phyloP scores from a whole-genome alignment of 2,329 filamentous ascomycete species.

The Magnaporthales sp. region DNA sequence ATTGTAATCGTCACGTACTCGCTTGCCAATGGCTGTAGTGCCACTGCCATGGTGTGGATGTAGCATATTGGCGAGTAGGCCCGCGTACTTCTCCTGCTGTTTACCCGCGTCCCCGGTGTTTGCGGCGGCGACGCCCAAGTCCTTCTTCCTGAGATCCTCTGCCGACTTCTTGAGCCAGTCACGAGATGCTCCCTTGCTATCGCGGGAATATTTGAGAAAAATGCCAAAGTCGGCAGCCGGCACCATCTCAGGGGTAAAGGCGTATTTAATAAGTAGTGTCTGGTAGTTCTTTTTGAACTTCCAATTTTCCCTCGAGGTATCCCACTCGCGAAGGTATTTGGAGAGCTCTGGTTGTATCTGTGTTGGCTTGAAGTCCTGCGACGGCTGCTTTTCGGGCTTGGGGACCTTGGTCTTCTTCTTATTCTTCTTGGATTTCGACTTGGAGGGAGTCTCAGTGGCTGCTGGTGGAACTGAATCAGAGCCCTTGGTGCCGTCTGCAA shows the following conservation, averaged over 20 bases:
- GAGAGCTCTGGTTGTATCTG: constrained; percentile 53
- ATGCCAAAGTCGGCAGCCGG: constrained; percentile 53
- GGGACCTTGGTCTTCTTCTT: constrained; percentile 20
- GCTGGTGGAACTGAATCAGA: constrained; percentile 8
- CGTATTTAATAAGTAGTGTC: constrained; percentile 73
- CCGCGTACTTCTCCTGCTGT: constrained; percentile 10
- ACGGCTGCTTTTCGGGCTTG: constrained; percentile 25
- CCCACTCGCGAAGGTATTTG: constrained; percentile 68
- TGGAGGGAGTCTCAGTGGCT: constrained; percentile 11
- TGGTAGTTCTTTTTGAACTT: constrained; percentile 97
- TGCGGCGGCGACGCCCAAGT: constrained; percentile 40
- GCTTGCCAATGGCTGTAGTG: constrained; percentile 33
- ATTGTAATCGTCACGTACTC: constrained; percentile 28
- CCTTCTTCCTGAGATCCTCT: constrained; percentile 47
- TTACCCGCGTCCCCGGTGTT: constrained; percentile 33
- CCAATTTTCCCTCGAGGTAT: constrained; percentile 63
- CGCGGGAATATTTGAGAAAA: constrained; percentile 70
- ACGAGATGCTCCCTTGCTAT: constrained; percentile 67
- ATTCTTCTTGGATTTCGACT: constrained; percentile 21
- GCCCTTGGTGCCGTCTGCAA: constrained; percentile 32
- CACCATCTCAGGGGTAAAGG: constrained; percentile 37
- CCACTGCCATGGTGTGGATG: constrained; percentile 5
- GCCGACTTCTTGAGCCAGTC: constrained; percentile 61
- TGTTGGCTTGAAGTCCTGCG: constrained; percentile 23
- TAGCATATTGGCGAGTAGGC: constrained; percentile 11